These are phyloP conservation scores for Ensete glaucum DNA, from an alignment of 176 grass and related monocot genomes.

Conservation along the genomic window DNA sequence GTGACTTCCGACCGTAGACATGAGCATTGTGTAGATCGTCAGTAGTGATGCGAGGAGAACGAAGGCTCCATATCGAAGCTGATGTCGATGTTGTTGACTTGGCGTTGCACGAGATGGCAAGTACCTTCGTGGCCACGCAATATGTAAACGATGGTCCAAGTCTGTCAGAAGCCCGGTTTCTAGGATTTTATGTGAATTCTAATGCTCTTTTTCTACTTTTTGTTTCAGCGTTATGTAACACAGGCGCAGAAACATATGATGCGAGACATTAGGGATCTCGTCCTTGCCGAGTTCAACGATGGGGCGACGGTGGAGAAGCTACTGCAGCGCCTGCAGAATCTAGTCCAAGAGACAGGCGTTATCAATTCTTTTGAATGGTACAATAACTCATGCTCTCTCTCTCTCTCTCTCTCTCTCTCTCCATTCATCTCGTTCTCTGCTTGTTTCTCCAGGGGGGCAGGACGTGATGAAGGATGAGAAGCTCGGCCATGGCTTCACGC, in stretches of 20 bases:
- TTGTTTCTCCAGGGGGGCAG: slow-evolving; percentile 27
- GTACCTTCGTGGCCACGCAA: too few relatives aligned
- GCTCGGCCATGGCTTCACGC: slow-evolving; percentile 44
- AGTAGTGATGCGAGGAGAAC: too few relatives aligned
- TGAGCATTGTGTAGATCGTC: too few relatives aligned
- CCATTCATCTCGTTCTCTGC: background rate
- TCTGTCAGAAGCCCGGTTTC: too few relatives aligned
- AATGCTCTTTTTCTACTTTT: too few relatives aligned
- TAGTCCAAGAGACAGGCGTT: slow-evolving; percentile 33
- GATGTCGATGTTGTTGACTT: too few relatives aligned
- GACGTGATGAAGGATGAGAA: slow-evolving; percentile 31
- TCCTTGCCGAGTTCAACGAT: slow-evolving; percentile 50
- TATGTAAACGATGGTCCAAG: too few relatives aligned
- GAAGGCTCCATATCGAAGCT: too few relatives aligned
- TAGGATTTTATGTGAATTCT: too few relatives aligned
- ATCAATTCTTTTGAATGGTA: slow-evolving; percentile 78
- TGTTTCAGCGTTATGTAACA: too few relatives aligned
- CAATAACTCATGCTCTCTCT: background rate
- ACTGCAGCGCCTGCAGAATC: slow-evolving; percentile 34
- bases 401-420: background rate
- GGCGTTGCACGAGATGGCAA: too few relatives aligned
- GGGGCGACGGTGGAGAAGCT: slow-evolving; percentile 37
- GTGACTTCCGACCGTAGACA: too few relatives aligned
- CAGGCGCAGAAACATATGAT: slow-evolving; percentile 18
- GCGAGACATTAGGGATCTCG: slow-evolving; percentile 51